Evolutionary conservation across 176 grass and related monocot genomes (phyloP).

Genomic region (Triticum aestivum): IWGSC_CS_RefSeq_v2.1 NC_057806.1:610380805-610381304

Average conservation of each 20-base stretch:
- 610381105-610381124: neutral
- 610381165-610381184: constrained; percentile 93
- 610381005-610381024: constrained; percentile 97
- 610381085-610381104: neutral
- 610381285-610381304: neutral
- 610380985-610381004: constrained; percentile 94
- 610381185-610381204: constrained; percentile 98
- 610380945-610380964: neutral
- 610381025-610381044: constrained; percentile 95
- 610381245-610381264: constrained; percentile 16
- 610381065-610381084: neutral
- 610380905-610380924: neutral
- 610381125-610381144: constrained; percentile 22
- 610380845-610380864: neutral
- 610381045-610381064: constrained; percentile 68
- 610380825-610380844: neutral
- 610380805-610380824: neutral
- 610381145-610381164: constrained; percentile 25
- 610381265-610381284: neutral
- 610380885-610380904: neutral
- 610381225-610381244: constrained; percentile 95
- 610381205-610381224: constrained; percentile 98
- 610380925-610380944: constrained; percentile 14
- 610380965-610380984: constrained; percentile 87
- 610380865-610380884: neutral